Base-by-base conservation (phyloP, 768 basidiomycete species). In the Tremella mesenterica region DNA sequence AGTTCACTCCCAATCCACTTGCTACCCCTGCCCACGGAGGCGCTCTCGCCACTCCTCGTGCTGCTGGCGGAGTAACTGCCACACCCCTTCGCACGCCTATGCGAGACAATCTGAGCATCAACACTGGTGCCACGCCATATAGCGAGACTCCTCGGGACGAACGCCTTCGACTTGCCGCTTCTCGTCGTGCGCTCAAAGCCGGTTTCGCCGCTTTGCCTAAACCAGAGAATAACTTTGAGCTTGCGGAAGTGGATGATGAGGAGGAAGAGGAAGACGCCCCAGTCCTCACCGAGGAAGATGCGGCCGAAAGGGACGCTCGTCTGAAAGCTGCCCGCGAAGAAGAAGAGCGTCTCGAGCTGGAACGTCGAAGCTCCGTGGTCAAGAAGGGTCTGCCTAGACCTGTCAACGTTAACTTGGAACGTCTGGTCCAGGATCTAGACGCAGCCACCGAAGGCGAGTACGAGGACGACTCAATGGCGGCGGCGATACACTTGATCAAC, bases 171-270 rank as follows among this genome's bases (percentile, higher is more conserved):
- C 71, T 74, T 13, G 78, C 78, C 52, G 81, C 83, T 21, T 79
- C 81, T 4, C 88, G 90, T 70, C 81, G 84, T 33, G 82, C 85
- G 0, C 79, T 97, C 48, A 79, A 85, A 61, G 81, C 83, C 9
- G 86, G 85, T 4, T 96, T 97, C 75, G 79, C 79, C 75, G 83
- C 73, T 56, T 77, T 99, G 14, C 95, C 95, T 0, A 84, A 83
- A 60, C 91, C 95, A 0, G 89, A 96, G 76, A 96, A 97, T 72
- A 93, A 97, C 73, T 97, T 96, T 63, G 92, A 97, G 74, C 76
- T 99, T 43, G 80, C 92, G 38, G 83, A 93, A 8, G 88, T 88
- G 2, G 92, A 93, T 60, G 86, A 89, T 16, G 86, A 81, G 10
- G 80, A 77, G 9, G 75, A 71, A 21, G 73, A 69, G 1, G 77